A percentile compares a stretch with the other conserved stretches of the same genome.
phyloP scores from a whole-genome alignment of 2,329 filamentous ascomycete species.

The Venturiaceae sp. region DNA sequence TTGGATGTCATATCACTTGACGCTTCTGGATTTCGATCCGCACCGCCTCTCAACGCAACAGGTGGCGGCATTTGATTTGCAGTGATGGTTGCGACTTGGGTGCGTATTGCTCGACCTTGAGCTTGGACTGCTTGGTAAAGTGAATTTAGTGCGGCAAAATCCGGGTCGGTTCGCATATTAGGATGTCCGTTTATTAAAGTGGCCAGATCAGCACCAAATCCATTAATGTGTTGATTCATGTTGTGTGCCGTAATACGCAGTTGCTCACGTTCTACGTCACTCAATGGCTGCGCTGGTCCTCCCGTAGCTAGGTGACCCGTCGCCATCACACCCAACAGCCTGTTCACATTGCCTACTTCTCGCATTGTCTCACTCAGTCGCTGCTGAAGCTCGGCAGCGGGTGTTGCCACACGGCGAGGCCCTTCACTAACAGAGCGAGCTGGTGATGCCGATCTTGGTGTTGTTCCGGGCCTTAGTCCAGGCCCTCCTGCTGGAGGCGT shows the following conservation, averaged over 20 bases:
- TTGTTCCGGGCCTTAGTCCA: not conserved
- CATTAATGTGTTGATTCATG: slow-evolving; percentile 6
- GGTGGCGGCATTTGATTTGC: not conserved
- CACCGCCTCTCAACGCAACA: not conserved
- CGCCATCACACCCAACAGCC: not conserved
- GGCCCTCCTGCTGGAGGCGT: not conserved
- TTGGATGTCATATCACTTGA: not conserved
- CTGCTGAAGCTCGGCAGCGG: slow-evolving; percentile 6
- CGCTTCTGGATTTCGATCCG: not conserved
- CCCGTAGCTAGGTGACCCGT: not conserved
- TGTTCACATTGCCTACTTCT: slow-evolving; percentile 4
- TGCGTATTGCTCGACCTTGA: not conserved
- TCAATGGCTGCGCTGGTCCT: not conserved
- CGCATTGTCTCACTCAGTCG: not conserved
- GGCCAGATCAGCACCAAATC: slow-evolving; percentile 2
- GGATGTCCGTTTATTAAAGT: slow-evolving; percentile 2
- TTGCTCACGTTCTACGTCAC: not conserved
- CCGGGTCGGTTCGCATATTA: not conserved
- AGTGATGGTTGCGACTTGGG: not conserved
- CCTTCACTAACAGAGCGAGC: slow-evolving; percentile 6
- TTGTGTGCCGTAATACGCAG: not conserved
- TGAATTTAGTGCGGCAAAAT: not conserved
- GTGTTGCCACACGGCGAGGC: slow-evolving; percentile 1
- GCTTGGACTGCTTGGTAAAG: slow-evolving; percentile 1
- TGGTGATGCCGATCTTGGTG: slow-evolving; percentile 3